Conservation (phyloP, 2,329 filamentous ascomycete species). For the Lasiodiplodia theobromae region DNA sequence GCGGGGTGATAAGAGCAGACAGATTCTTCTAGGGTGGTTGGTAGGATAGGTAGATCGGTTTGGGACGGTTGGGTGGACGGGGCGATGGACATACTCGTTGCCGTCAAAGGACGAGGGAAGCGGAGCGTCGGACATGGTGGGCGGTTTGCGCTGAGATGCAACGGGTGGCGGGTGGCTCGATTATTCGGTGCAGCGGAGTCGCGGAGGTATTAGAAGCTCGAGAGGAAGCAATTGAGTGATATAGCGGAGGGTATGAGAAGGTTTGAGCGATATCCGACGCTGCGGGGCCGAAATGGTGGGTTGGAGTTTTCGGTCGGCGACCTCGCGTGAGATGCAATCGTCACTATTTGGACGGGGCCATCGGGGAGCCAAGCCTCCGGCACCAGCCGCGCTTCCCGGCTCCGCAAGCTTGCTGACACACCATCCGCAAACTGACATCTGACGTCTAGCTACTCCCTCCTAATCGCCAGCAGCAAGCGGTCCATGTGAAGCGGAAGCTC, state of each 20-base stretch:
- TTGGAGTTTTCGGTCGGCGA: slow-evolving; percentile 10
- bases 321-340: slow-evolving; percentile 28
- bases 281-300: slow-evolving; percentile 3
- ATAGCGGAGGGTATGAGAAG: background rate
- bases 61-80: slow-evolving; percentile 31
- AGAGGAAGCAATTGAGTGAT: background rate
- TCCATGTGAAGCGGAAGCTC: slow-evolving; percentile 19
- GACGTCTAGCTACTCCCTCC: background rate
- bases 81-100: slow-evolving; percentile 64
- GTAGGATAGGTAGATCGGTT: background rate
- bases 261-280: background rate
- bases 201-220: background rate
- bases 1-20: too few relatives aligned
- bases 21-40: too few relatives aligned
- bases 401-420: slow-evolving; percentile 11
- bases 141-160: background rate
- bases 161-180: background rate
- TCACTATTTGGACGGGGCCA: slow-evolving; percentile 21
- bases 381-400: background rate
- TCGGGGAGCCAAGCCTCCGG: slow-evolving; percentile 15
- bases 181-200: too few relatives aligned
- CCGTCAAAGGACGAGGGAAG: slow-evolving; percentile 85
- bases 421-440: background rate
- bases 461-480: background rate
- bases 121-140: slow-evolving; percentile 47